Percentiles rank a stretch among this genome's conserved stretches.
Conservation (phyloP, 495 filamentous ascomycete genomes). For the Arthonia radiata region DNA sequence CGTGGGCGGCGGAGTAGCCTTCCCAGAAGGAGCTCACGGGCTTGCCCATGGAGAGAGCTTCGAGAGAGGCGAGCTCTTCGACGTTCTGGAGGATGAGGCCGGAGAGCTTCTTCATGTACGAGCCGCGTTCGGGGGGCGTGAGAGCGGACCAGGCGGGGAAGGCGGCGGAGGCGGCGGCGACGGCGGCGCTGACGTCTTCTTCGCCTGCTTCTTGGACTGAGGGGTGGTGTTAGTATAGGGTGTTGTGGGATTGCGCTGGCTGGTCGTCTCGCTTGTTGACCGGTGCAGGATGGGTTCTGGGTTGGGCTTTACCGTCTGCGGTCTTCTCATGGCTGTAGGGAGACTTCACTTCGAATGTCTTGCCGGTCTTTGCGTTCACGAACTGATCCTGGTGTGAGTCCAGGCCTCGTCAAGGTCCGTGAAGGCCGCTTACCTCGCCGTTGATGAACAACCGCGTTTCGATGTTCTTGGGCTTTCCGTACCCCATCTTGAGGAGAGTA, state of each 20-base stretch:
- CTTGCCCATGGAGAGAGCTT: slow-evolving; percentile 27
- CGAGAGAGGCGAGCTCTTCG: slow-evolving; percentile 26
- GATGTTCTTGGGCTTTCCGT: too few relatives aligned
- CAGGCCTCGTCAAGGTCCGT: background rate
- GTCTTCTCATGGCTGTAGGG: slow-evolving; percentile 20
- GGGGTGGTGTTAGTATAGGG: slow-evolving; percentile 1
- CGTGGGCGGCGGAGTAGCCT: slow-evolving; percentile 3
- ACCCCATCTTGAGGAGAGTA: too few relatives aligned
- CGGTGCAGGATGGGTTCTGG: too few relatives aligned
- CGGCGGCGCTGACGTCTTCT: slow-evolving; percentile 29
- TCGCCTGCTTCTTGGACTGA: slow-evolving; percentile 22
- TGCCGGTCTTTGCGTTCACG: slow-evolving; percentile 17
- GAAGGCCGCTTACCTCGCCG: slow-evolving; percentile 14
- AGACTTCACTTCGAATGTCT: slow-evolving; percentile 20
- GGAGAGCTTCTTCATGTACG: slow-evolving; percentile 26
- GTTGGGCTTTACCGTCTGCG: slow-evolving; percentile 12
- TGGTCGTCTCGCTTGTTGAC: too few relatives aligned
- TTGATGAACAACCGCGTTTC: slow-evolving; percentile 24
- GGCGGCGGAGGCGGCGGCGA: slow-evolving; percentile 31
- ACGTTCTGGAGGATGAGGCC: slow-evolving; percentile 20
- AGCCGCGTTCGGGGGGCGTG: slow-evolving; percentile 17
- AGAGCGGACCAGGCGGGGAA: slow-evolving; percentile 31
- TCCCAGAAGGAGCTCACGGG: slow-evolving; percentile 12
- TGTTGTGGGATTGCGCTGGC: background rate
- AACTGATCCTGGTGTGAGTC: slow-evolving; percentile 11